A percentile compares a stretch with the other conserved stretches of the same genome.
These are phyloP conservation scores for Lodderomyces jiufengensis DNA, from an alignment of 1,139 yeast genomes.

Conservation along the genomic window DNA sequence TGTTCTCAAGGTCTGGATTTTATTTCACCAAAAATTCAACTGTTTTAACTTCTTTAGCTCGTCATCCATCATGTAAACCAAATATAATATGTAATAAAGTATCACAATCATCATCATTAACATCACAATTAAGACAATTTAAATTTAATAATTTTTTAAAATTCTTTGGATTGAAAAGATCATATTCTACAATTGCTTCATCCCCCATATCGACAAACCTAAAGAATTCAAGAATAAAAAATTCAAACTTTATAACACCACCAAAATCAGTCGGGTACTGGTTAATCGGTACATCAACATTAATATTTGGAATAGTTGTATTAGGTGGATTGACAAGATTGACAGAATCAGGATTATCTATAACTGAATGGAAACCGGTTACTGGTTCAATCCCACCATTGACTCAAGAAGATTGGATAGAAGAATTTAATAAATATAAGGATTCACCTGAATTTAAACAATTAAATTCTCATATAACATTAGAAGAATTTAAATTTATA, in stretches of 20 bases:
- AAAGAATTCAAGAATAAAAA: neutral
- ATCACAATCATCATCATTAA: no score
- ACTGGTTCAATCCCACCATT: conserved; percentile 93
- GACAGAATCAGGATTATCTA: conserved; percentile 93
- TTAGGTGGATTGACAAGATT: conserved; percentile 93
- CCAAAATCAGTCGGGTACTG: conserved; percentile 73
- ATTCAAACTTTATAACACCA: conserved; percentile 22
- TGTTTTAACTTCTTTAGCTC: conserved; percentile 29
- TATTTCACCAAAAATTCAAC: conserved; percentile 43
- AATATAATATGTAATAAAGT: neutral
- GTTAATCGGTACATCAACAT: conserved; percentile 84
- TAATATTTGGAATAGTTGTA: conserved; percentile 94
- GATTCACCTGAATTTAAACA: conserved; percentile 88
- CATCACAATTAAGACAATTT: neutral
- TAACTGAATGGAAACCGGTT: conserved; percentile 98
- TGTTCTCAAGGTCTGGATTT: conserved; percentile 39
- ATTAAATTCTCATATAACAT: conserved; percentile 81
- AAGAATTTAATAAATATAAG: conserved; percentile 76
- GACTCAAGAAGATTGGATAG: conserved; percentile 75
- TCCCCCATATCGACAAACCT: neutral
- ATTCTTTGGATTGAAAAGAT: conserved; percentile 4
- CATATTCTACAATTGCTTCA: conserved; percentile 8
- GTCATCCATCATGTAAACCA: conserved; percentile 17
- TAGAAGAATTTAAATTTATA: conserved; percentile 93
- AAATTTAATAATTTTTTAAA: neutral